Base-by-base conservation (phyloP, 2,329 filamentous ascomycete genomes). In the Neopestalotiopsis clavispora region DNA sequence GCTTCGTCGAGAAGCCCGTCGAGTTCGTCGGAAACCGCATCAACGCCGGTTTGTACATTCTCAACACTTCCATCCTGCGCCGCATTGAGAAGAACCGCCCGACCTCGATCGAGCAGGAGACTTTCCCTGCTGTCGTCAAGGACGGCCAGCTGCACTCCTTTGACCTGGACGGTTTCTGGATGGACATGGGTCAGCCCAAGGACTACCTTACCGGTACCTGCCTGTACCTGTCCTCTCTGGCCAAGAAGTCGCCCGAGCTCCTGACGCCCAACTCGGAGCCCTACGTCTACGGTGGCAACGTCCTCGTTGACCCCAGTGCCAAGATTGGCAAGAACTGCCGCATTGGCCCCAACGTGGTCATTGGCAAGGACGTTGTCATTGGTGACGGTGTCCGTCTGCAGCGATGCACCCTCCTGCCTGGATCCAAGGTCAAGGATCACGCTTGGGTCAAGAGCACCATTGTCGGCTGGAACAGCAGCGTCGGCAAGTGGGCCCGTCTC, bases 401-500 rank as follows among this genome's bases (percentile, higher is more conserved):
- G 84, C 91, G 96, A 76, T 97, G 93, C 78, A 96, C 98, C 30
- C 84, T 99, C 68, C 88, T 99, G 73, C 89, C 92, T 71, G 93
- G 94, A 77, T 94, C 92, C 83, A 97, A 97, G 86, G 92, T 98
- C 83, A 98, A 98, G 89, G 96, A 99, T 80, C 95, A 99, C 81
- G 96, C 96, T 62, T 98, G 95, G 95, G 90, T 99, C 82, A 98
- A 98, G 90, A 97, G 93, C 80, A 96, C 95, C 76, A 98, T 99
- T 80, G 94, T 98, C 66, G 95, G 95, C 78, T 99, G 95, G 95
- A 97, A 98, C 88, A 97, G 94, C 85, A 92, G 90, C 45, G 94
- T 99, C 68, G 95, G 95, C 79, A 93, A 92, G 79, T 99, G 95
- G 95, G 95, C 95, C 69, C 92, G 95, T 74, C 86, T 98, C 72